Conservation (phyloP, 257 asterid species). For the Henckelia pumila region DNA sequence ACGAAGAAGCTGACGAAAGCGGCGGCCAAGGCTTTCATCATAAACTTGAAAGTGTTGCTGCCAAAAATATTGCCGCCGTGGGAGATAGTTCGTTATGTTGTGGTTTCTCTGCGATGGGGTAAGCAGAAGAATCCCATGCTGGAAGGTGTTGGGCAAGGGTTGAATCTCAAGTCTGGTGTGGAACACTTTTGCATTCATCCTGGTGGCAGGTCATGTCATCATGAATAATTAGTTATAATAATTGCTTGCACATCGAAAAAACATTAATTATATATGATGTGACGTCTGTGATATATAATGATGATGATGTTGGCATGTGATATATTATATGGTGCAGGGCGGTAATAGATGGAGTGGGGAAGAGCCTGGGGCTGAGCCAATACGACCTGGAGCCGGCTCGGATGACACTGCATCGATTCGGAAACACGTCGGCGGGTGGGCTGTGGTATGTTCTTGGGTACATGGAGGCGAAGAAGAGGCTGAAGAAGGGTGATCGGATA, state of each 20-base stretch:
- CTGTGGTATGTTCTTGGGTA: constrained; percentile 61
- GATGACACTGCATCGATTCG: constrained; percentile 63
- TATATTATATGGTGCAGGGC: too few species aligned
- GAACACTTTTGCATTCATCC: constrained; percentile 66
- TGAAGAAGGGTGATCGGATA: constrained; percentile 50
- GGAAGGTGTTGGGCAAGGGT: background rate
- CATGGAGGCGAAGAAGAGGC: constrained; percentile 66
- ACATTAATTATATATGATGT: too few species aligned
- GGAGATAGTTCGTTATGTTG: constrained; percentile 22
- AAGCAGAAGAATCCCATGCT: constrained; percentile 3
- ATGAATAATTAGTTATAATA: too few species aligned
- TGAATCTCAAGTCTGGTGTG: constrained; percentile 45
- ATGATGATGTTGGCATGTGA: too few species aligned
- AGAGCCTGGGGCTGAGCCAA: constrained; percentile 37
- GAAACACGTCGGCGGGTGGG: constrained; percentile 58
- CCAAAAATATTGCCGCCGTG: constrained; percentile 34
- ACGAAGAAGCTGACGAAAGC: constrained; percentile 28
- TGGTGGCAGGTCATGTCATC: constrained; percentile 36
- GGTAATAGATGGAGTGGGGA: constrained; percentile 52
- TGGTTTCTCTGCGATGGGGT: background rate
- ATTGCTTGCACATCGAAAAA: too few species aligned
- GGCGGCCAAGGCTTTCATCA: constrained; percentile 22
- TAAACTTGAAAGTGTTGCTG: constrained; percentile 23
- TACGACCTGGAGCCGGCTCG: constrained; percentile 57
- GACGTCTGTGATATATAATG: too few species aligned